Evolutionary conservation across 352 stramenopile genomes (phyloP).

Genomic region (Globisporangium sylvaticum): DNA sequence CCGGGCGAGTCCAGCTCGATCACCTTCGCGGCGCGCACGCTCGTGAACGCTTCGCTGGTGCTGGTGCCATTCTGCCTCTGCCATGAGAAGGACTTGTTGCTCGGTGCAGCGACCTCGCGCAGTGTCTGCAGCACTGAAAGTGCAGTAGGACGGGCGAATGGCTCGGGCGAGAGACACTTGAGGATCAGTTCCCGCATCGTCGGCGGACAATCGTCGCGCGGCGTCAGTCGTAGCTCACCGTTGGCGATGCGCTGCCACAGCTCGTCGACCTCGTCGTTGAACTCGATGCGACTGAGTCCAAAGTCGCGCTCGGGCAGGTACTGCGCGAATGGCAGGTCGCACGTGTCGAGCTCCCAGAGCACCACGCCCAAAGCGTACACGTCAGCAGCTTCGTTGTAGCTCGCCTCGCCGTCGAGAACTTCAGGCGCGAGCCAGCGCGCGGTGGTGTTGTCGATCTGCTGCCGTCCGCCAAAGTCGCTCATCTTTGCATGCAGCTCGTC

Average conservation of each 20-base stretch:
- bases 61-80: not conserved
- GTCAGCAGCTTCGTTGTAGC: slow-evolving; percentile 23
- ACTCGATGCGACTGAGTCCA: slow-evolving; percentile 14
- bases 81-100: not conserved
- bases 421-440: slow-evolving; percentile 20
- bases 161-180: slow-evolving; percentile 17
- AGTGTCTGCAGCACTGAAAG: slow-evolving; percentile 6
- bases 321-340: slow-evolving; percentile 8
- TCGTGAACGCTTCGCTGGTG: not conserved
- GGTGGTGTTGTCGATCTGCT: slow-evolving; percentile 10
- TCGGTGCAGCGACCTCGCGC: not conserved
- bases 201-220: slow-evolving; percentile 4
- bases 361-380: slow-evolving; percentile 32
- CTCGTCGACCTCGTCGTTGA: slow-evolving; percentile 3
- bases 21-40: not conserved
- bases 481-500: slow-evolving; percentile 20
- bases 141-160: slow-evolving; percentile 14
- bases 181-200: slow-evolving; percentile 4
- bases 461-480: slow-evolving; percentile 22
- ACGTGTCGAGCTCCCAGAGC: slow-evolving; percentile 23
- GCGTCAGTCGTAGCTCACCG: slow-evolving; percentile 3
- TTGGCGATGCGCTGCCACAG: slow-evolving; percentile 15
- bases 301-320: slow-evolving; percentile 13
- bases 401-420: slow-evolving; percentile 16
- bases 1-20: not conserved